Evolutionary conservation across 352 stramenopile species (phyloP).

Genomic region (Globisporangium middletonii): DNA sequence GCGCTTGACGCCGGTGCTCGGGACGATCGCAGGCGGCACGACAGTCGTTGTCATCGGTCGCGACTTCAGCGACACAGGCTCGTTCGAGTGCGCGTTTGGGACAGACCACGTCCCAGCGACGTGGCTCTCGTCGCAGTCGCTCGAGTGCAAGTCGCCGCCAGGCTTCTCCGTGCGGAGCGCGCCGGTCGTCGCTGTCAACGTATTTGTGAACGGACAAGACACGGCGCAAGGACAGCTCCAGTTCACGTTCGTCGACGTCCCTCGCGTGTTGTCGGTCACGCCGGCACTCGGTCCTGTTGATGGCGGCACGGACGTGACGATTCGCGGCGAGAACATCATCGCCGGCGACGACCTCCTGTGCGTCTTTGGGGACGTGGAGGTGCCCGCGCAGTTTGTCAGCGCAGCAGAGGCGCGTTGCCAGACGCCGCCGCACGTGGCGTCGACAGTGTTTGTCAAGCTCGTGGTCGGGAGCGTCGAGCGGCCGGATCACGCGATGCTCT

Average conservation of each 20-base stretch:
- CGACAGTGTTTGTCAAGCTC: conserved; percentile 26
- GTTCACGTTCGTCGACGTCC: conserved; percentile 17
- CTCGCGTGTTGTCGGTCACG: conserved; percentile 19
- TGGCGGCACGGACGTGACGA: conserved; percentile 32
- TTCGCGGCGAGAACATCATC: conserved; percentile 29
- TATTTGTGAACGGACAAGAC: conserved; percentile 26
- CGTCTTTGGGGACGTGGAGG: conserved; percentile 29
- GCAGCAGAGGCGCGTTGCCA: conserved; percentile 20
- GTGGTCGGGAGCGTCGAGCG: conserved; percentile 14
- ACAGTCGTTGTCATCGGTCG: conserved; percentile 17
- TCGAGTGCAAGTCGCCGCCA: conserved; percentile 26
- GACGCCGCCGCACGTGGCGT: conserved; percentile 17
- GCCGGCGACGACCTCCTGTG: conserved; percentile 25
- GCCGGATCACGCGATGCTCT: conserved; percentile 18
- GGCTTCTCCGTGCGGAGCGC: conserved; percentile 11
- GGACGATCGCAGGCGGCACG: conserved; percentile 3
- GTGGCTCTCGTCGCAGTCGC: conserved; percentile 15
- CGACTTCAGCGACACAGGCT: conserved; percentile 15
- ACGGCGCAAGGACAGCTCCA: conserved; percentile 10
- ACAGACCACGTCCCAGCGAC: conserved; percentile 16
- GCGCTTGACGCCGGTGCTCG: conserved; percentile 11
- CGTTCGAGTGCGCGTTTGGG: conserved; percentile 30
- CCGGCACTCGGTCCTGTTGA: conserved; percentile 20
- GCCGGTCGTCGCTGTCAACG: conserved; percentile 8
- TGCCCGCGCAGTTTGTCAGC: conserved; percentile 23